Evolutionary conservation across 306 rosid species (phyloP), one percentile per base, ranked within the genome.

Genomic region (Trichosanthes truncata): DNA sequence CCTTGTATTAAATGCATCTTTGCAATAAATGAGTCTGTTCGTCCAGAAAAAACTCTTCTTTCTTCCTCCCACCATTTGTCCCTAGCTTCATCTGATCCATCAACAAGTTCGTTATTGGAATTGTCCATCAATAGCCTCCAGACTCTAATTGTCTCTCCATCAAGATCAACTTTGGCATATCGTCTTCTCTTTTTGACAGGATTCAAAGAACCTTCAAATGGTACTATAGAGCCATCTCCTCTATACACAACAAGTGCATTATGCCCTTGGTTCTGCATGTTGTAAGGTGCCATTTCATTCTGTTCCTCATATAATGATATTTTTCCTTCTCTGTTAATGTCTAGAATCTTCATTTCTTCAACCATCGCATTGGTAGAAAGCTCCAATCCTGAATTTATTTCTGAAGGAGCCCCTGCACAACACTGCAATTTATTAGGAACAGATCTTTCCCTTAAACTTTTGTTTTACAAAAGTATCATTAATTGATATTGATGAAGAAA

Each of bases 141-240:
- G 51, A 92, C 97, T 88, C 89, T 89, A 77, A 85, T 85, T 72
- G 99, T 93, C 89, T 95, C 97, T 26, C 83, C 92, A 80, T 95
- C 99, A 74, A 93, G 91, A 84, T 91, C 90, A 84, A 95, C 99
- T 85, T 87, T 95, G 48, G 99, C 90, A 36, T 93, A 89, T 26
- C 90, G 89, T 15, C 82, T 84, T 51, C 86, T 86, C 84, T 88
- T 95, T 87, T 85, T 95, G 56, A 84, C 77, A 62, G 94, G 93
- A 83, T 18, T 65, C 38, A 77, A 15, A 53, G 48, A 21, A 57
- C 88, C 90, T 26, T 75, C 82, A 74, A 81, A 89, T 71, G 93
- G 89, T 77, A 93, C 81, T 36, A 92, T 76, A 74, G 94, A 57
- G 73, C 90, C 96, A 53, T 83, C 82, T 76, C 88, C 76, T 80